Evolutionary conservation across 2,329 filamentous ascomycete genomes (phyloP).

Genomic region (Tolypocladium cylindrosporum): DNA sequence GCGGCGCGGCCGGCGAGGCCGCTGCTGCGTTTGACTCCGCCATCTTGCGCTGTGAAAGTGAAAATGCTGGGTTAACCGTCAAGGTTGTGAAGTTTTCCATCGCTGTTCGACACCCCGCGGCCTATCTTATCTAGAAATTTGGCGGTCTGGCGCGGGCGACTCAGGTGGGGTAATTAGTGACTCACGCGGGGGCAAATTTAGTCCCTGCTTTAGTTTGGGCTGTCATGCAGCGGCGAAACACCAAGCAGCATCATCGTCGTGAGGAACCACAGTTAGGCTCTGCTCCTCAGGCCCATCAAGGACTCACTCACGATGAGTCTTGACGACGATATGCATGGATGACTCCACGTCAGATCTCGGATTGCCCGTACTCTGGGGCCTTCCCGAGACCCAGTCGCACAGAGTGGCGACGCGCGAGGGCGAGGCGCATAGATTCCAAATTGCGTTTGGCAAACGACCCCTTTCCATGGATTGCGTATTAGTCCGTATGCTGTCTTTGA

Average conservation of each 20-base stretch:
- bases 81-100: background rate
- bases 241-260: background rate
- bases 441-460: no score
- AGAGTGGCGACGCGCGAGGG: background rate
- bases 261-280: background rate
- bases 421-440: no score
- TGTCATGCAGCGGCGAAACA: background rate
- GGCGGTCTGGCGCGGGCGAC: background rate
- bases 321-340: background rate
- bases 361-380: background rate
- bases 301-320: background rate
- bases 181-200: background rate
- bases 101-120: background rate
- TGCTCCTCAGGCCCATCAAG: background rate
- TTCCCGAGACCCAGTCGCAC: background rate
- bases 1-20: constrained; percentile 28
- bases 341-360: background rate
- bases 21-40: constrained; percentile 2
- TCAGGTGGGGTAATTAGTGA: background rate
- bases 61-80: background rate
- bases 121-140: constrained; percentile 5
- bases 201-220: background rate
- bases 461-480: background rate
- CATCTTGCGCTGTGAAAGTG: background rate
- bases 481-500: background rate